These are phyloP conservation scores for Daldinia sp. DNA, from an alignment of 2,329 filamentous ascomycete species.

Conservation along the genomic window DNA sequence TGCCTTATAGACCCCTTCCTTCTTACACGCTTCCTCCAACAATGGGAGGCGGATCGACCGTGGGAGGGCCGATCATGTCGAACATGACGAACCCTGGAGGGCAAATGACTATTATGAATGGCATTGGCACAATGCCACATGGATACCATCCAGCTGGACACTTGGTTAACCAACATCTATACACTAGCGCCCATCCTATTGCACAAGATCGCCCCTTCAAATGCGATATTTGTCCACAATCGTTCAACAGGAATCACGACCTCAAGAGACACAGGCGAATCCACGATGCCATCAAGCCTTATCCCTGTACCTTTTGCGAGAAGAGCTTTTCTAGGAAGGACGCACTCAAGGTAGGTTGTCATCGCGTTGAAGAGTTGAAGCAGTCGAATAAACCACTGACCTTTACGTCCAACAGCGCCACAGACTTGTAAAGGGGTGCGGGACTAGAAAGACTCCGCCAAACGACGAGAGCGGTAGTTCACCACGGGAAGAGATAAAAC, in stretches of 20 bases:
- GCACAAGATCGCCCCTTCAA: slow-evolving; percentile 87
- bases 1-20: slow-evolving; percentile 61
- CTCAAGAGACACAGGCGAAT: slow-evolving; percentile 96
- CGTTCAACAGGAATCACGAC: slow-evolving; percentile 96
- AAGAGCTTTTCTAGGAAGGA: slow-evolving; percentile 98
- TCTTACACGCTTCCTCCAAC: slow-evolving; percentile 62
- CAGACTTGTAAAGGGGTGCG: slow-evolving; percentile 74
- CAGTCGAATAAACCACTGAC: slow-evolving; percentile 36
- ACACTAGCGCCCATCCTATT: slow-evolving; percentile 64
- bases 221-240: slow-evolving; percentile 91
- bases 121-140: slow-evolving; percentile 65
- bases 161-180: slow-evolving; percentile 67
- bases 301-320: slow-evolving; percentile 89
- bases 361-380: neutral
- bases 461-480: slow-evolving; percentile 41
- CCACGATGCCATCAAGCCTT: slow-evolving; percentile 94
- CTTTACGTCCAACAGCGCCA: slow-evolving; percentile 62
- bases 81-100: slow-evolving; percentile 80
- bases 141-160: slow-evolving; percentile 61
- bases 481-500: slow-evolving; percentile 44
- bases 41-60: slow-evolving; percentile 64
- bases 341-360: slow-evolving; percentile 83
- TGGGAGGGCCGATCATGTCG: slow-evolving; percentile 78
- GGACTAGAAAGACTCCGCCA: slow-evolving; percentile 53
- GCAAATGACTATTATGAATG: slow-evolving; percentile 77